A percentile compares a stretch with the other conserved stretches of the same genome.
phyloP scores from a whole-genome alignment of 2,329 filamentous ascomycete species.

The Scedosporium minutisporum region DNA sequence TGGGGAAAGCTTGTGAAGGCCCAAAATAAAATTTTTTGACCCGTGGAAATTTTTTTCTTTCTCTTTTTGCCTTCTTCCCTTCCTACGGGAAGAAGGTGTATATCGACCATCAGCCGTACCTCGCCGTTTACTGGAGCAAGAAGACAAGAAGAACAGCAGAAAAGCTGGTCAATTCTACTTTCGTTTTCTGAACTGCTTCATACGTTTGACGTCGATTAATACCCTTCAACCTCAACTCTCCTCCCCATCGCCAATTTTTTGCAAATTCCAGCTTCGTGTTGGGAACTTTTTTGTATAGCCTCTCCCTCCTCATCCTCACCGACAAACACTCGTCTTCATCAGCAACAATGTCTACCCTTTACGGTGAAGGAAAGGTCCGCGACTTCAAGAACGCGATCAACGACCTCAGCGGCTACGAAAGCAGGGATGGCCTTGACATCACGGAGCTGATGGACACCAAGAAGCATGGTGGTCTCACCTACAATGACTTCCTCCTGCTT shows the following conservation, averaged over 20 bases:
- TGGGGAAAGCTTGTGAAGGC: slow-evolving; percentile 19
- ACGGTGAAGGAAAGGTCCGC: slow-evolving; percentile 49
- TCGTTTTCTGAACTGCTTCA: slow-evolving; percentile 16
- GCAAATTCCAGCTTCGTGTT: slow-evolving; percentile 15
- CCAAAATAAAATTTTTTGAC: slow-evolving; percentile 25
- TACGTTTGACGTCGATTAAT: slow-evolving; percentile 14
- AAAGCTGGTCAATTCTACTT: slow-evolving; percentile 23
- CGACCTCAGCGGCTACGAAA: slow-evolving; percentile 70
- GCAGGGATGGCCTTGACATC: slow-evolving; percentile 77
- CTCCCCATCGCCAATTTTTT: slow-evolving; percentile 7
- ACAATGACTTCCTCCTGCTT: slow-evolving; percentile 96
- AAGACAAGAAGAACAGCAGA: slow-evolving; percentile 12
- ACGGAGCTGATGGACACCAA: slow-evolving; percentile 82
- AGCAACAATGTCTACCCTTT: slow-evolving; percentile 53
- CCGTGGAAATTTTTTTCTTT: slow-evolving; percentile 23
- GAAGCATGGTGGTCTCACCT: slow-evolving; percentile 87
- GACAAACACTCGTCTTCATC: slow-evolving; percentile 17
- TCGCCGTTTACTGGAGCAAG: slow-evolving; percentile 18
- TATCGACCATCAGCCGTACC: slow-evolving; percentile 22
- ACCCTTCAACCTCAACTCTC: slow-evolving; percentile 31
- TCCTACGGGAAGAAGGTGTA: slow-evolving; percentile 44
- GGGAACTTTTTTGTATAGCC: slow-evolving; percentile 19
- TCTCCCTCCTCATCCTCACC: slow-evolving; percentile 16
- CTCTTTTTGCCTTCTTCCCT: slow-evolving; percentile 31
- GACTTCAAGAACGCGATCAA: slow-evolving; percentile 71